Base-by-base conservation (phyloP, 2,329 filamentous ascomycete genomes). In the Dryadomyces sulphureus region DNA sequence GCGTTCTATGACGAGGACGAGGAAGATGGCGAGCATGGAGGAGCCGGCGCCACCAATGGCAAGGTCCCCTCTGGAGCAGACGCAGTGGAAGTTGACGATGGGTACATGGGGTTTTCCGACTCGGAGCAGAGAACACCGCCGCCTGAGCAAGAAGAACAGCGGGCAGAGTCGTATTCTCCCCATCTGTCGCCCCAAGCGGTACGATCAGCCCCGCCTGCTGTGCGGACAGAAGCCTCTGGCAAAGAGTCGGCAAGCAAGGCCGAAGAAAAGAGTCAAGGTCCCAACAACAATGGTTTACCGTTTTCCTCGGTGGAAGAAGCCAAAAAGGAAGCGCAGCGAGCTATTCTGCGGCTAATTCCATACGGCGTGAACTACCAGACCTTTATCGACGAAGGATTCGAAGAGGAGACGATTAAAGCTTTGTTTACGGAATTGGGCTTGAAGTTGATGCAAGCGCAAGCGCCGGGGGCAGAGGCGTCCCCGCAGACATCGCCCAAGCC, bases 281-380 rank as follows among this genome's bases (percentile, higher is more conserved):
- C 16, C 16, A 16, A n/a, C 34, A 42, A 42, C 20, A 47, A 27
- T 19, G 6, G 9, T 5, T 41, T 32, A 8, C 41, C 54, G 5
- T 60, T 58, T 43, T 56, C 52, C 36, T 61, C 60, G 0, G 38
- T 66, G 5, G 49, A 60, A 5, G 66, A 71, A 45, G 69, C 65
- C 27, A 72, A 66, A 45, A 75, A 73, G 50, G 68, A 74, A 52
- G 84, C 84, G 0, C 74, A 79, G 55, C 73, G 75, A 21, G 80
- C 83, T 4, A 77, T 89, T 35, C 60, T 85, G 25, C 71, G 75
- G 34, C 64, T 89, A 3, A 72, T 68, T 64, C 68, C 71, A 1
- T 59, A 84, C 49, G 82, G 85, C 42, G 77, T 93, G 48, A 76
- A 77, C 19, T 94, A 81, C 56, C 71, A 81, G 46, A 73, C 85